Evolutionary conservation across 345 rosid species (phyloP).

Genomic region (Barbarea vulgaris): DNA sequence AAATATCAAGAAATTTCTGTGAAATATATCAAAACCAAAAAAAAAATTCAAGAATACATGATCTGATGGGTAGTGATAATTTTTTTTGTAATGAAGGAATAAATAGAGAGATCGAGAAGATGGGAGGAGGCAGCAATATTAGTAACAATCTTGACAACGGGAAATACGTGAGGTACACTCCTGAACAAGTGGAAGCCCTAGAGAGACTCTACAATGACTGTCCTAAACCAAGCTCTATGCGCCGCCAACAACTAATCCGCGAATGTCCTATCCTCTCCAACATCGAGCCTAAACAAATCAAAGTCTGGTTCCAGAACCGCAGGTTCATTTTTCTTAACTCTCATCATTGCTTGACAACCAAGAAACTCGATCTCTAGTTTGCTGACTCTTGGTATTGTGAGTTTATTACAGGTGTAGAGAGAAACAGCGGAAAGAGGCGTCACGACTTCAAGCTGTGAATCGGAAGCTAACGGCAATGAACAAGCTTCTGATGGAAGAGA

Average conservation of each 20-base stretch:
- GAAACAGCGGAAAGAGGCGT: conserved; percentile 97
- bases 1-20: neutral
- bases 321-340: conserved; percentile 50
- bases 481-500: conserved; percentile 97
- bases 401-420: conserved; percentile 81
- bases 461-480: conserved; percentile 96
- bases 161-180: conserved; percentile 92
- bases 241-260: conserved; percentile 94
- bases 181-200: conserved; percentile 98
- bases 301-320: conserved; percentile 99
- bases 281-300: conserved; percentile 99
- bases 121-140: conserved; percentile 68
- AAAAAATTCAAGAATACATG: neutral
- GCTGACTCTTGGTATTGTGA: conserved; percentile 11
- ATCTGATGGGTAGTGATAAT: neutral
- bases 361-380: conserved; percentile 34
- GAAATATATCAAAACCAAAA: neutral
- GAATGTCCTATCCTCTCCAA: conserved; percentile 94
- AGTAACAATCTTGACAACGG: conserved; percentile 73
- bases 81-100: neutral
- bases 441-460: conserved; percentile 92
- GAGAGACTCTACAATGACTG: conserved; percentile 97
- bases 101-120: conserved; percentile 26
- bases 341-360: conserved; percentile 24
- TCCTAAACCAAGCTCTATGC: conserved; percentile 95